These are phyloP conservation scores for Stagonosporopsis tanaceti DNA, from an alignment of 2,329 filamentous ascomycete species.

Conservation along the genomic window DNA sequence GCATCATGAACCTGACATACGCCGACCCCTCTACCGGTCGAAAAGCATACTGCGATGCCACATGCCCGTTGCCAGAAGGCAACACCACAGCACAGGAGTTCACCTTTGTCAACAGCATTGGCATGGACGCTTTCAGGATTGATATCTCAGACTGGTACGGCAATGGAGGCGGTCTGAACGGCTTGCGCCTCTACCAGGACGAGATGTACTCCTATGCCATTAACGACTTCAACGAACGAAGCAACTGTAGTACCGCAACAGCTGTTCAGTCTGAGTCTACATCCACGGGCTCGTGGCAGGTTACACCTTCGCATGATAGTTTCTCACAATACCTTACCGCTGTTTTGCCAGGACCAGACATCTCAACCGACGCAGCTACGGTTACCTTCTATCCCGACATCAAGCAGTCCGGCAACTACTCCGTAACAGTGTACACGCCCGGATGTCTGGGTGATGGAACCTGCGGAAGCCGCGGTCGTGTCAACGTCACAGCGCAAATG, in stretches of 20 bases:
- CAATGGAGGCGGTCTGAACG: conserved; percentile 80
- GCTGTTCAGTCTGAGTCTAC: conserved; percentile 67
- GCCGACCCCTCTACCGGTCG: conserved; percentile 73
- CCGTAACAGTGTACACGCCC: conserved; percentile 89
- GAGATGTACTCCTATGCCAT: conserved; percentile 87
- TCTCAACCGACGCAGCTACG: conserved; percentile 65
- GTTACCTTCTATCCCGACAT: conserved; percentile 87
- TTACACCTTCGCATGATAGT: conserved; percentile 72
- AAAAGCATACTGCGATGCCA: conserved; percentile 76
- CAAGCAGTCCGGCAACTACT: conserved; percentile 88
- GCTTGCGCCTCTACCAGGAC: conserved; percentile 86
- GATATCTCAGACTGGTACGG: conserved; percentile 91
- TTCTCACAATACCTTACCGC: conserved; percentile 80
- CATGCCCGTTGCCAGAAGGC: conserved; percentile 80
- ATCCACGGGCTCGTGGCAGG: conserved; percentile 75
- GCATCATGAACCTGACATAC: conserved; percentile 96
- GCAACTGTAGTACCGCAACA: conserved; percentile 71
- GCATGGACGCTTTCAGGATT: conserved; percentile 86
- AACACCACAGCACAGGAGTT: conserved; percentile 85
- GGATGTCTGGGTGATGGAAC: conserved; percentile 83
- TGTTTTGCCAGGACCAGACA: conserved; percentile 64
- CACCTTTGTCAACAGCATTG: conserved; percentile 87
- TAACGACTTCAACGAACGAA: conserved; percentile 85
- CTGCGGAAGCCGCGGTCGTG: conserved; percentile 77
- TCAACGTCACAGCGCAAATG: conserved; percentile 81